phyloP scores from a whole-genome alignment of 2,329 filamentous ascomycete genomes.

The Neobulgaria alba region DNA sequence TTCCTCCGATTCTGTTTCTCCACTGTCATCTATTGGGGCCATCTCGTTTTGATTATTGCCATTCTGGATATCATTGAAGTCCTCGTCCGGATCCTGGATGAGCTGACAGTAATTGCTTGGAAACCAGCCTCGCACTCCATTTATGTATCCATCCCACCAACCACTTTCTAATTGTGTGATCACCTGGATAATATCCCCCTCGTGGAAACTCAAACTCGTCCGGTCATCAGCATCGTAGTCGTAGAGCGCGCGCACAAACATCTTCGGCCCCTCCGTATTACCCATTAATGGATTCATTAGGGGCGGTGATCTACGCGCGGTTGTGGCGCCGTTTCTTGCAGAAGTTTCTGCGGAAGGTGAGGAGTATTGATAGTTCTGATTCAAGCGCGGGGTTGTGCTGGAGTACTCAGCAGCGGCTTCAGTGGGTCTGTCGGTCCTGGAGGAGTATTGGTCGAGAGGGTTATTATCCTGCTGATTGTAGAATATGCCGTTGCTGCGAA shows the following conservation, averaged over 20 bases:
- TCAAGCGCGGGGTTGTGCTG: slow-evolving; percentile 1
- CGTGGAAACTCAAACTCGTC: slow-evolving; percentile 91
- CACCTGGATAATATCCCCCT: slow-evolving; percentile 96
- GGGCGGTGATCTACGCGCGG: slow-evolving; percentile 17
- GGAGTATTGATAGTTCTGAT: background rate
- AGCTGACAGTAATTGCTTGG: slow-evolving; percentile 97
- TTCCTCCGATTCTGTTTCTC: slow-evolving; percentile 55
- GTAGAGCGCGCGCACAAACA: slow-evolving; percentile 89
- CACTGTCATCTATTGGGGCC: slow-evolving; percentile 48
- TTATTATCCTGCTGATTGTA: slow-evolving; percentile 22
- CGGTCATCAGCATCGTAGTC: slow-evolving; percentile 97
- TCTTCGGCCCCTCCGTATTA: slow-evolving; percentile 53
- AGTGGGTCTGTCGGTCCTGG: slow-evolving; percentile 8
- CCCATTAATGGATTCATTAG: slow-evolving; percentile 55
- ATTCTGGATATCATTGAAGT: slow-evolving; percentile 52
- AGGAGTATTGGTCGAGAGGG: slow-evolving; percentile 14
- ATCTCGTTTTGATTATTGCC: slow-evolving; percentile 31
- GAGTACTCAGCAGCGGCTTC: slow-evolving; percentile 14
- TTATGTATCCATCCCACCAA: slow-evolving; percentile 99
- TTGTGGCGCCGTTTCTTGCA: background rate
- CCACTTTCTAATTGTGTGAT: slow-evolving; percentile 96
- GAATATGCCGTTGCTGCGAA: slow-evolving; percentile 25
- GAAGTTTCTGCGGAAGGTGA: background rate
- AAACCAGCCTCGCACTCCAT: slow-evolving; percentile 95
- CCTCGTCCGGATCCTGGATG: slow-evolving; percentile 67